Evolutionary conservation across 108 stramenopile species (phyloP).

Genomic region (Nitzschia sp.): DNA sequence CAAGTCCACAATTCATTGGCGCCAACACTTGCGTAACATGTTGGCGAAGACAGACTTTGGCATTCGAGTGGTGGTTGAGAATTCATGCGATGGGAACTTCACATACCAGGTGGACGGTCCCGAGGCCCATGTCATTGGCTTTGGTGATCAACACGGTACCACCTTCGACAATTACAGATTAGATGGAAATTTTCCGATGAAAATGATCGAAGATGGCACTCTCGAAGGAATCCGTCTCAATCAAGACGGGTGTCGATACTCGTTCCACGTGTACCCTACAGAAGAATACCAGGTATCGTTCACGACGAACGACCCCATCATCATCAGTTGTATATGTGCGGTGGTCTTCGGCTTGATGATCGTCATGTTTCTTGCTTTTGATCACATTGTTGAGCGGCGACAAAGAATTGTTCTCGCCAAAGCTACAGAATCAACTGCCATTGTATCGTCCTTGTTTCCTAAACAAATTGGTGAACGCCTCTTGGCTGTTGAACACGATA

Average conservation of each 20-base stretch:
- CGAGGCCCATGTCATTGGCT: conserved; percentile 10
- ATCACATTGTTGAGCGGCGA: background rate
- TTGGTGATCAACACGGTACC: conserved; percentile 17
- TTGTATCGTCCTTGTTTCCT: conserved; percentile 28
- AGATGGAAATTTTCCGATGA: background rate
- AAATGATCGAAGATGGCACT: background rate
- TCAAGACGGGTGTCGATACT: conserved; percentile 5
- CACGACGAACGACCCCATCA: background rate
- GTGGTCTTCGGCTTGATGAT: background rate
- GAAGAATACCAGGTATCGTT: background rate
- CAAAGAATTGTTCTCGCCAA: background rate
- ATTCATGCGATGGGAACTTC: conserved; percentile 20
- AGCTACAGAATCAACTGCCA: conserved; percentile 20
- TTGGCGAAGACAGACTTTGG: conserved; percentile 51
- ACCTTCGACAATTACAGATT: background rate
- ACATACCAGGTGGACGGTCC: conserved; percentile 15
- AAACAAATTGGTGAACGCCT: conserved; percentile 15
- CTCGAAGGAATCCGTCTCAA: background rate
- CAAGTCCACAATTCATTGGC: conserved; percentile 53
- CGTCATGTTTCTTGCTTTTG: conserved; percentile 3
- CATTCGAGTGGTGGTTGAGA: conserved; percentile 49
- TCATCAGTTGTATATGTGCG: conserved; percentile 2
- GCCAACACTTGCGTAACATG: conserved; percentile 24
- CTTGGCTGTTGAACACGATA: background rate
- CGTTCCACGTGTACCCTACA: conserved; percentile 24